Conservation (phyloP, 148 eudicot genomes). For the Rhododendron williamsianum region DNA sequence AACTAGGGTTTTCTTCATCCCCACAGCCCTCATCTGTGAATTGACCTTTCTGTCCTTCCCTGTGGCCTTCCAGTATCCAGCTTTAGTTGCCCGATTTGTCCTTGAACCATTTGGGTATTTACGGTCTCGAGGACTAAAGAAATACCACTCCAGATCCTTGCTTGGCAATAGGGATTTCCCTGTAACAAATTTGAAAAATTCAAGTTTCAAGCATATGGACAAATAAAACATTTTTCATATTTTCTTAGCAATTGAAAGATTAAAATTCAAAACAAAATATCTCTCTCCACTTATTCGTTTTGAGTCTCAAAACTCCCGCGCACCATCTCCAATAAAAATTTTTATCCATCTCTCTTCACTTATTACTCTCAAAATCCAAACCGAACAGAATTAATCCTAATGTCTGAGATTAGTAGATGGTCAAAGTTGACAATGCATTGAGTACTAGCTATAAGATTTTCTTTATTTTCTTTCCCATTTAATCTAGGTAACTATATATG, state of each 20-base stretch:
- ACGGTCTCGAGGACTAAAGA: slow-evolving; percentile 80
- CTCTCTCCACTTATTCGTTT: too few relatives aligned
- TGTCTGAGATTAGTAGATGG: not conserved
- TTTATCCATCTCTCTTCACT: not conserved
- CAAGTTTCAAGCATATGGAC: not conserved
- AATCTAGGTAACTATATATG: not conserved
- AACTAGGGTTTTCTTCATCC: slow-evolving; percentile 21
- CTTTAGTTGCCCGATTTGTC: slow-evolving; percentile 84
- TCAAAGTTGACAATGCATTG: not conserved
- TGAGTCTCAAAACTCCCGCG: too few relatives aligned
- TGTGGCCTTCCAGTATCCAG: slow-evolving; percentile 91
- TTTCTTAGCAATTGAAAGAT: not conserved
- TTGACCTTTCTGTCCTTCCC: slow-evolving; percentile 80
- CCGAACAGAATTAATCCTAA: not conserved
- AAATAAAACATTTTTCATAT: not conserved
- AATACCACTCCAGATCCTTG: slow-evolving; percentile 89
- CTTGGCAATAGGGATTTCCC: slow-evolving; percentile 84
- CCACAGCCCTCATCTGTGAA: slow-evolving; percentile 63
- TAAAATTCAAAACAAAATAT: not conserved
- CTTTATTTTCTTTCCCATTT: not conserved
- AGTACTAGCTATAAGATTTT: not conserved
- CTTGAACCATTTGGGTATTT: slow-evolving; percentile 89
- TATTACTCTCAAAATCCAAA: not conserved
- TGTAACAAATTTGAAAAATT: slow-evolving; percentile 2
- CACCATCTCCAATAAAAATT: too few relatives aligned